Percentiles rank a stretch among this genome's conserved stretches.
Evolutionary conservation across 73 alveolate genomes (phyloP).

Genomic region (Durusdinium trenchii): DNA sequence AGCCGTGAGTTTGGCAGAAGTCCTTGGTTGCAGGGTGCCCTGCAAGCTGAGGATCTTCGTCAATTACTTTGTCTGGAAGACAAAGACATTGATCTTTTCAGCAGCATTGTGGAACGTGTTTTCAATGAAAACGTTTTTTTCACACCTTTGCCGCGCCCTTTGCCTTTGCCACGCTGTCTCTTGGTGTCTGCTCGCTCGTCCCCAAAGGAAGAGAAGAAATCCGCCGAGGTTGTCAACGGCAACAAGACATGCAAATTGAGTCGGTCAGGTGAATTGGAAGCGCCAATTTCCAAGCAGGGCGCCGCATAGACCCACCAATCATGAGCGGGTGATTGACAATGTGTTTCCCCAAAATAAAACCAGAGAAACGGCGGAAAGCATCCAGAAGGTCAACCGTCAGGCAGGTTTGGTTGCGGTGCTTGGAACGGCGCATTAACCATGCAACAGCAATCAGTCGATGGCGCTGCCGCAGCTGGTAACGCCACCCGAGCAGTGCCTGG

Average conservation of each 20-base stretch:
- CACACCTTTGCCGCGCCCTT: background rate
- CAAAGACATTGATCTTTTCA: background rate
- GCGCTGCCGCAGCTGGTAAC: slow-evolving; percentile 60
- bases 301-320: background rate
- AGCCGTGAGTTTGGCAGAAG: background rate
- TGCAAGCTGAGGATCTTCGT: slow-evolving; percentile 12
- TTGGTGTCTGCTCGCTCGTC: background rate
- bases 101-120: slow-evolving; percentile 1
- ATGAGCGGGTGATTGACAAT: background rate
- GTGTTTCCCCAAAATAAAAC: slow-evolving; percentile 19
- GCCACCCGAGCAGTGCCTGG: slow-evolving; percentile 62
- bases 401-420: slow-evolving; percentile 9
- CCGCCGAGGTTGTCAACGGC: slow-evolving; percentile 50
- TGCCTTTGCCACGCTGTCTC: background rate
- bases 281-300: slow-evolving; percentile 49
- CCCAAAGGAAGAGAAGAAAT: background rate
- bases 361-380: slow-evolving; percentile 45
- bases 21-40: background rate
- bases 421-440: slow-evolving; percentile 32
- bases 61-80: slow-evolving; percentile 20
- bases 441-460: slow-evolving; percentile 41
- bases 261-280: slow-evolving; percentile 19
- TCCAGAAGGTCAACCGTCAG: background rate
- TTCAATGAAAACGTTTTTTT: too few relatives aligned
- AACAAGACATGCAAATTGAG: background rate